A percentile compares a stretch with the other conserved stretches of the same genome.
Conservation (phyloP, 164 flowering plant genomes). For the Sextonia rubra region DNA sequence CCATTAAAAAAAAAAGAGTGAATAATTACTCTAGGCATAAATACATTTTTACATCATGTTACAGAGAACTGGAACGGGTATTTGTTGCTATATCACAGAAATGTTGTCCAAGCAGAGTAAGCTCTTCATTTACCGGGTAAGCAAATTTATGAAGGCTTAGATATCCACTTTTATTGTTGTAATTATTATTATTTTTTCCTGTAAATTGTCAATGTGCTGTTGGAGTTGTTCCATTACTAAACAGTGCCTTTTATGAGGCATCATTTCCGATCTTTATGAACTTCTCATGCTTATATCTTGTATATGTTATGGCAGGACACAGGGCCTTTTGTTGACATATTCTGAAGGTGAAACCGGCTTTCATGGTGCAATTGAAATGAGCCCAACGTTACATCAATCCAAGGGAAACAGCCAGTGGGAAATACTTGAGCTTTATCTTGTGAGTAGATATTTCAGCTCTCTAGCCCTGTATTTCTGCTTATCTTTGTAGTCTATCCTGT, state of each 20-base stretch:
- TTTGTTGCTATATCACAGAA: conserved; percentile 64
- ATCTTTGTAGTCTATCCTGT: background rate
- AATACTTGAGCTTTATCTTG: conserved; percentile 77
- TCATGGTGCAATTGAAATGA: conserved; percentile 33
- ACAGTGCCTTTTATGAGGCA: background rate
- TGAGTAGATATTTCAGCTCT: conserved; percentile 28
- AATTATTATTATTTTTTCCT: background rate
- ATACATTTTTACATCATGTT: conserved; percentile 6
- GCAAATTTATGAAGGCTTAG: conserved; percentile 8
- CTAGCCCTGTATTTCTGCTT: background rate
- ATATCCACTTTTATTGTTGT: background rate
- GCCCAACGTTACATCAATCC: conserved; percentile 28
- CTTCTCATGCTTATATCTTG: conserved; percentile 11
- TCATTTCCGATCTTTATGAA: background rate
- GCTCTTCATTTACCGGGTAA: conserved; percentile 39
- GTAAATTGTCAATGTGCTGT: background rate
- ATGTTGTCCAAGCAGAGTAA: conserved; percentile 54
- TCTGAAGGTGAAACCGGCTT: conserved; percentile 39
- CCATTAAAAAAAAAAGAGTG: no score
- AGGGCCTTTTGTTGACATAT: conserved; percentile 51
- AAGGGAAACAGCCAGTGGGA: conserved; percentile 62
- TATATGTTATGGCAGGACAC: conserved; percentile 38
- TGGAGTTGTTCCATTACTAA: background rate
- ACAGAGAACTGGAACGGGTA: conserved; percentile 78
- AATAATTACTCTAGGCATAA: background rate